These are phyloP conservation scores for Setaria italica DNA, from an alignment of 202 grass and related monocot species.

Conservation along the genomic window DNA sequence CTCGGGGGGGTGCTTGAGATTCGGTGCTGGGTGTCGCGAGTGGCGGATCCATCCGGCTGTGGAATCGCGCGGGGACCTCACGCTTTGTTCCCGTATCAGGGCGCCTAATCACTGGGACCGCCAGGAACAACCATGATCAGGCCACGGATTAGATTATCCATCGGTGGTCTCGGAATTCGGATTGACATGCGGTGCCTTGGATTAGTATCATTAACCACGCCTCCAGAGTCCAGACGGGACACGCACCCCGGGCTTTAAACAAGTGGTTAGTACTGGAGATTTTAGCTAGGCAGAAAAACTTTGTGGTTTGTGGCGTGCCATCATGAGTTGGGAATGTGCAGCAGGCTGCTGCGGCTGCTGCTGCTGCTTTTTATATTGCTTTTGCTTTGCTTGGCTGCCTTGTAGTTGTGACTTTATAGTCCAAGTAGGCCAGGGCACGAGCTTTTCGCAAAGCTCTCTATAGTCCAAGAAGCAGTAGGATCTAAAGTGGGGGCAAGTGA, in stretches of 20 bases:
- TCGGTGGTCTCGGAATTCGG: neutral
- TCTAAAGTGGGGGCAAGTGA: neutral
- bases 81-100: conserved; percentile 26
- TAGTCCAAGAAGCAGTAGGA: neutral
- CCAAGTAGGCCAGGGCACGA: neutral
- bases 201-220: conserved; percentile 3
- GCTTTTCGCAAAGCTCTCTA: neutral
- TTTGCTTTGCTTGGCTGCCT: neutral
- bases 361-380: neutral
- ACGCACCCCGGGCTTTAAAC: neutral
- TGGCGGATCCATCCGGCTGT: conserved; percentile 1
- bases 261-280: neutral
- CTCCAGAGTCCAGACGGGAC: too few relatives aligned
- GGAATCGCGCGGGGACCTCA: neutral
- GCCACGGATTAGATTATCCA: neutral
- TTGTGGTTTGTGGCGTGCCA: neutral
- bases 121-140: neutral
- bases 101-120: neutral
- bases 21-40: conserved; percentile 7
- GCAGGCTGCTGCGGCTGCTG: neutral
- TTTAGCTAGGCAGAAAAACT: neutral
- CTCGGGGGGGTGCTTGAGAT: conserved; percentile 1
- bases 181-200: neutral
- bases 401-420: neutral
- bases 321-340: conserved; percentile 18